These are phyloP conservation scores for Phytomonas sp. DNA, from an alignment of 208 protist genomes.

Conservation along the genomic window DNA sequence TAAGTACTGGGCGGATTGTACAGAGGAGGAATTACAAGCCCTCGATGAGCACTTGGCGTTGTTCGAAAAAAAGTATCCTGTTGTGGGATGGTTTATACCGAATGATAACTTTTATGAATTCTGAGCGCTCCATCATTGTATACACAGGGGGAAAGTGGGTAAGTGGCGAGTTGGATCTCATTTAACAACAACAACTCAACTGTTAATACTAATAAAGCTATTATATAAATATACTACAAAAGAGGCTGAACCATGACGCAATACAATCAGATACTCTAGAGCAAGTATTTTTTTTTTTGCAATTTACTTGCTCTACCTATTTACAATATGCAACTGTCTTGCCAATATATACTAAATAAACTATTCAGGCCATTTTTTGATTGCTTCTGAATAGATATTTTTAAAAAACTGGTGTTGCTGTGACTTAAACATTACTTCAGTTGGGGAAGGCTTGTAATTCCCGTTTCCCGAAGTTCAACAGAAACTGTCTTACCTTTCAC, in stretches of 20 bases:
- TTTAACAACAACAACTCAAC: constrained; percentile 8
- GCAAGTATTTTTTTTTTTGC: neutral
- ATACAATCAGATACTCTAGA: neutral
- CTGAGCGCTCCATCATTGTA: neutral
- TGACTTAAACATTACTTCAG: neutral
- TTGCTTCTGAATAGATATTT: neutral
- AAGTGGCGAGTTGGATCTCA: neutral
- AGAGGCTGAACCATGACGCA: neutral
- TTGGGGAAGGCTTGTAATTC: neutral
- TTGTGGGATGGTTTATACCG: constrained; percentile 76
- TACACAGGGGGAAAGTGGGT: neutral
- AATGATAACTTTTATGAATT: constrained; percentile 55
- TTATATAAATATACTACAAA: neutral
- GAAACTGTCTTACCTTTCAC: neutral
- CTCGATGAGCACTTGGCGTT: constrained; percentile 61
- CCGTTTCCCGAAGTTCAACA: neutral
- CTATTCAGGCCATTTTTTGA: neutral
- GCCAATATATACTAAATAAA: constrained; percentile 1
- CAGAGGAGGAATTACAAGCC: constrained; percentile 53
- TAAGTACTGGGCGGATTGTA: constrained; percentile 68
- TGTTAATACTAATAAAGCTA: neutral
- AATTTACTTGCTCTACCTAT: neutral
- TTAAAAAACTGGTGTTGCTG: neutral
- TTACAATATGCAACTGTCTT: neutral
- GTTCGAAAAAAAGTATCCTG: constrained; percentile 75